Evolutionary conservation across 73 alveolate species (phyloP).

Genomic region (Durusdinium trenchii): DNA sequence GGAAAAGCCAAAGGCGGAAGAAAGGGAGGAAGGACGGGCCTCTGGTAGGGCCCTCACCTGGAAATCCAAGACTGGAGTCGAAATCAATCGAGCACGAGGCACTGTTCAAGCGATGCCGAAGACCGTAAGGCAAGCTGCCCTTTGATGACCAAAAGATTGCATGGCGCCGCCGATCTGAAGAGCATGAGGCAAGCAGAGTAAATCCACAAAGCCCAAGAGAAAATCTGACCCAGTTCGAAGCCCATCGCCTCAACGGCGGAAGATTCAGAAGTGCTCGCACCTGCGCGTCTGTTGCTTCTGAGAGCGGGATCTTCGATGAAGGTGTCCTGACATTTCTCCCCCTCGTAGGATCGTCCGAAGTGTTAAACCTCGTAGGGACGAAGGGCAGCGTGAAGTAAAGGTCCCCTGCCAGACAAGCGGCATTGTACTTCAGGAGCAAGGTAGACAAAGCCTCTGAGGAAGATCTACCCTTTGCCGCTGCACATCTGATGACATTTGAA

Average conservation of each 20-base stretch:
- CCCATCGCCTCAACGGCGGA: not conserved
- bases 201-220: not conserved
- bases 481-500: too few species aligned
- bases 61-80: not conserved
- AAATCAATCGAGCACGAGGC: not conserved
- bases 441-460: too few species aligned
- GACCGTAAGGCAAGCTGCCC: too few species aligned
- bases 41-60: not conserved
- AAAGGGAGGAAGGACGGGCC: not conserved
- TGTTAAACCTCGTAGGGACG: not conserved
- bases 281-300: not conserved
- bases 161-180: too few species aligned
- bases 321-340: not conserved
- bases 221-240: not conserved
- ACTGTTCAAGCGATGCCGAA: too few species aligned
- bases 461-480: too few species aligned
- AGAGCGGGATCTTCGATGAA: not conserved
- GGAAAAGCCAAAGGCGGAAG: not conserved
- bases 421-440: too few species aligned
- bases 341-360: not conserved
- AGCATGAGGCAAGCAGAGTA: not conserved
- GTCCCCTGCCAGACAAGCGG: too few species aligned
- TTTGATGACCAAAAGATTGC: too few species aligned
- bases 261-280: not conserved
- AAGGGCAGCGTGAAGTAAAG: too few species aligned